These are phyloP conservation scores for Vaccinium corymbosum DNA, from an alignment of 148 eudicot genomes.

Conservation along the genomic window DNA sequence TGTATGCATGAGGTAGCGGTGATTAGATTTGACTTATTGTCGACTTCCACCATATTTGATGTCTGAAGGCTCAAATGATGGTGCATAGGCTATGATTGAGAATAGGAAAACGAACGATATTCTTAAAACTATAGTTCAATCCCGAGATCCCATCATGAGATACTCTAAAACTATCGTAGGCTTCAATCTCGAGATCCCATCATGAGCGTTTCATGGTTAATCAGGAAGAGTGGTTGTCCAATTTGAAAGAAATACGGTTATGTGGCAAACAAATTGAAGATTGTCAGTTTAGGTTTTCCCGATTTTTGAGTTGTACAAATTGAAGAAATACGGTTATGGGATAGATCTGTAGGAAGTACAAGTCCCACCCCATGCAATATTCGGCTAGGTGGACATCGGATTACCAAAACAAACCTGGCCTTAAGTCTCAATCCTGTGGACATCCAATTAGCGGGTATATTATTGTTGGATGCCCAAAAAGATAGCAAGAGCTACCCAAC, in stretches of 20 bases:
- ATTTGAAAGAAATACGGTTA: neutral
- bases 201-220: neutral
- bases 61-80: neutral
- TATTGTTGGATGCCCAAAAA: neutral
- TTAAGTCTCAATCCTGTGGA: neutral
- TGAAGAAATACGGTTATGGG: too few species aligned
- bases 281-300: neutral
- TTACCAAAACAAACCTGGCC: neutral
- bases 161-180: neutral
- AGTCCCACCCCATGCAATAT: neutral
- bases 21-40: neutral
- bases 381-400: neutral
- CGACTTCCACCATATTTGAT: neutral
- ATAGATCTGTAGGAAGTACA: conserved; percentile 1
- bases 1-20: neutral
- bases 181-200: neutral
- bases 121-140: neutral
- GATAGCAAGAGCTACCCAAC: neutral
- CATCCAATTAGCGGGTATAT: neutral
- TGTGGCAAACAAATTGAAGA: neutral
- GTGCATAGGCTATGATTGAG: neutral
- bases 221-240: neutral
- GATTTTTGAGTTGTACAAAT: neutral
- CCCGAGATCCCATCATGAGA: neutral
- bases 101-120: neutral